Evolutionary conservation across 164 flowering plant genomes (phyloP).

Genomic region (Akebia trifoliata): DNA sequence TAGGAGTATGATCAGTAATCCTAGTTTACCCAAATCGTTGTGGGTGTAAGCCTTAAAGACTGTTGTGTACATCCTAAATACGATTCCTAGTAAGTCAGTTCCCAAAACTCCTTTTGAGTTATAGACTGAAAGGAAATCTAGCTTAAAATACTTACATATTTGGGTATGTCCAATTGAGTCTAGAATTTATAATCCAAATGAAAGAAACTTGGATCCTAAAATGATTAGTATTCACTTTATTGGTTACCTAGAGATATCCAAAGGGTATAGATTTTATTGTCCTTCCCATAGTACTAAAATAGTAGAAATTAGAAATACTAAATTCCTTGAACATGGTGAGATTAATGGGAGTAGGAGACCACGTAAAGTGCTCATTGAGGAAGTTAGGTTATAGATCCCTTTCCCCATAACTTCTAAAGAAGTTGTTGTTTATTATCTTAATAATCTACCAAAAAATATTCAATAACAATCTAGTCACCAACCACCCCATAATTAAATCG

Average conservation of each 20-base stretch:
- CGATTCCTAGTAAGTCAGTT: slow-evolving; percentile 4
- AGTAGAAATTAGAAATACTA: neutral
- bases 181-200: no score
- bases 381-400: no score
- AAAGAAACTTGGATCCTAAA: neutral
- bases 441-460: no score
- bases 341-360: neutral
- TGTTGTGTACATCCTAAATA: neutral
- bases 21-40: neutral
- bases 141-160: no score
- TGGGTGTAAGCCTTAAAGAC: neutral
- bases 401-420: no score
- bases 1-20: slow-evolving; percentile 1
- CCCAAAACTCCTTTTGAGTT: neutral
- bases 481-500: no score
- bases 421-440: no score
- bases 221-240: neutral
- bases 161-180: neutral
- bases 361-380: no score
- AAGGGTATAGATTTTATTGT: slow-evolving; percentile 7
- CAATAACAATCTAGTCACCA: no score
- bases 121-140: no score
- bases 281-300: slow-evolving; percentile 4
- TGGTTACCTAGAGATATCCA: slow-evolving; percentile 1
- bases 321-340: neutral